Evolutionary conservation across 2,329 filamentous ascomycete species (phyloP), one percentile per base, ranked within the genome.

Genomic region (Trichoderma oligosporum): DNA sequence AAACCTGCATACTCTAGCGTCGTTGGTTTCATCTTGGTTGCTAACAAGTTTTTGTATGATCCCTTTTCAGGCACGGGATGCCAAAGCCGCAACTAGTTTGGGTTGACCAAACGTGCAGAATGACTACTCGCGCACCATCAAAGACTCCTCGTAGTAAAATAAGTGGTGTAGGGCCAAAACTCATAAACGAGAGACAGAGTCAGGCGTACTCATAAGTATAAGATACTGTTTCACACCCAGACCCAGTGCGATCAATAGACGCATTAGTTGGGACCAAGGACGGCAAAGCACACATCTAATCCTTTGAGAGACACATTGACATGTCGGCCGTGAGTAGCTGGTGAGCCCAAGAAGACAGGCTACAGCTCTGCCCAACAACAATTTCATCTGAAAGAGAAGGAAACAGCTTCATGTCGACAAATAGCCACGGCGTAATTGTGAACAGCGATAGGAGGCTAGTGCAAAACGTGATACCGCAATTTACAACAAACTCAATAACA

Each of bases 221-320:
- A 4, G 83, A 78, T 60, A 92, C 86, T 3, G 88, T 92, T 73
- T 93, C 89, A 66, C 80, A 85, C 22, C 88, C 88, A 29, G 85
- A 88, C 27, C 88, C 89, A 1, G 85, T 90, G 60, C 85, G 81
- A 67, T 92, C 88, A 56, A 91, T 91, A 92, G 24, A 83, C 85
- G 57, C 79, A 81, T n/a, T 76, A 74, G 60, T 79, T 86, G 27
- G 80, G 76, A 7, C 73, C 71, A 52, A 88, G 74, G 53, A 89
- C 75, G 29, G 81, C 77, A 64, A 89, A 83, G 25, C 84, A 84
- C n/a, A 79, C 73, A 16, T 80, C 76, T 20, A 86, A 78, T 47
- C 88, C 88, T 71, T 92, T 91, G 47, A 89, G 87, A 0, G 87
- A 91, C 56, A 91, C 74, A 66, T 92, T 92, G 74, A 92, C 77